Evolutionary conservation across 2,329 filamentous ascomycete species (phyloP).

Genomic region (Fusarium compactum): DNA sequence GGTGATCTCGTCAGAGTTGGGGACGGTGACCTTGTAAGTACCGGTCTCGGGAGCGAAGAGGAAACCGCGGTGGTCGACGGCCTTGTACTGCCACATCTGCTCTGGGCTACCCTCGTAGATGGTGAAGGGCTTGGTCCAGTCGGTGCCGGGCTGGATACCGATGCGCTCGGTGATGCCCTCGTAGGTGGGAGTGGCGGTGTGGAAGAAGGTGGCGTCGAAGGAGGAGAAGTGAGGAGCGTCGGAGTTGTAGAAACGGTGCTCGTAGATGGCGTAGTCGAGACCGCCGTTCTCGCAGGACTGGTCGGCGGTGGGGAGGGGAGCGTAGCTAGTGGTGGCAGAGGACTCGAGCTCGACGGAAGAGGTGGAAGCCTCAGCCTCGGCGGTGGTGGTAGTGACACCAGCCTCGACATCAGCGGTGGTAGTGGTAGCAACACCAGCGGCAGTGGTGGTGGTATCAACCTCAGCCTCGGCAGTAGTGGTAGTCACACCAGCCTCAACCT

Average conservation of each 20-base stretch:
- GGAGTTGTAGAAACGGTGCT: neutral
- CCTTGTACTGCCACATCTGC: constrained; percentile 14
- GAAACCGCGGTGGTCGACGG: constrained; percentile 10
- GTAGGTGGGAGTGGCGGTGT: neutral
- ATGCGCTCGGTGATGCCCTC: neutral
- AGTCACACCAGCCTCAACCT: neutral
- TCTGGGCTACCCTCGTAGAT: constrained; percentile 8
- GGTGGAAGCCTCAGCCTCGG: neutral
- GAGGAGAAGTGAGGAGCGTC: constrained; percentile 7
- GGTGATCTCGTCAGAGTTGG: constrained; percentile 23
- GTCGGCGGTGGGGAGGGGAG: constrained; percentile 5
- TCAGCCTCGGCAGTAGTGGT: neutral
- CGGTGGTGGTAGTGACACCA: neutral
- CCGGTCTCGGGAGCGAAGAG: neutral
- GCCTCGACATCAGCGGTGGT: neutral
- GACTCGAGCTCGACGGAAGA: neutral
- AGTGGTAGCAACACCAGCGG: neutral
- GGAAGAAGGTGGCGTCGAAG: neutral
- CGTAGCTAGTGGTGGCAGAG: neutral
- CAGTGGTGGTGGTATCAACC: neutral
- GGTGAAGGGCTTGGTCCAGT: neutral
- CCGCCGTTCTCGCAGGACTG: constrained; percentile 15
- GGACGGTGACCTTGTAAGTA: constrained; percentile 1
- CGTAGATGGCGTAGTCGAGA: constrained; percentile 11
- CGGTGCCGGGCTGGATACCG: constrained; percentile 4